phyloP scores from a whole-genome alignment of 805 yeast species.

The Starmerella asiatica region DNA sequence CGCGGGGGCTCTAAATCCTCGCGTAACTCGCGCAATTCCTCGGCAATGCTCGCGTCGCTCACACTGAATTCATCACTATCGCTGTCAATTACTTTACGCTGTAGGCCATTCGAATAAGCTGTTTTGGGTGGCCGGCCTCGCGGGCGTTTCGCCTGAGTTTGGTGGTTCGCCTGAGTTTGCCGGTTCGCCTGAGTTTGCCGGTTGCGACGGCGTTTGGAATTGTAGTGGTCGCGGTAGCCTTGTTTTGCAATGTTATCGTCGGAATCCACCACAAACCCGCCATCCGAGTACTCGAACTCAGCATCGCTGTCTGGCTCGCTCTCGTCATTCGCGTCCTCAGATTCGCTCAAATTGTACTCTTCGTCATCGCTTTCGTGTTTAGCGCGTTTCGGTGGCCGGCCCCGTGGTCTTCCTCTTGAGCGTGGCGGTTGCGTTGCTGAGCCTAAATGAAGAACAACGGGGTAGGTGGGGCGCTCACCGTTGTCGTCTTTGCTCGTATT shows the following conservation, averaged over 20 bases:
- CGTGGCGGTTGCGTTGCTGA: not conserved
- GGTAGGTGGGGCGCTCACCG: not conserved
- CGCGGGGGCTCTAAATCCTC: conserved; percentile 13
- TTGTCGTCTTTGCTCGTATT: not conserved
- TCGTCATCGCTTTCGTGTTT: conserved; percentile 2
- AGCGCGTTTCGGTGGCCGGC: not conserved
- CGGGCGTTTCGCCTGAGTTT: not conserved
- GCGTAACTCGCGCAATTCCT: conserved; percentile 18
- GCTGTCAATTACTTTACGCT: no score
- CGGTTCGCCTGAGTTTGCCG: conserved; percentile 1
- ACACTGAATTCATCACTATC: conserved; percentile 13
- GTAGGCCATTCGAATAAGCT: not conserved
- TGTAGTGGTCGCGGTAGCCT: not conserved
- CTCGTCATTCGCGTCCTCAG: not conserved
- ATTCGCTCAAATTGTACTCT: conserved; percentile 7
- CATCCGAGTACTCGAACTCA: conserved; percentile 15
- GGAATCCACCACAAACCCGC: conserved; percentile 19
- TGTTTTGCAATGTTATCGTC: conserved; percentile 13
- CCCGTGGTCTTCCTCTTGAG: not conserved
- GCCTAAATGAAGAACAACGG: not conserved
- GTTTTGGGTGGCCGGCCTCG: conserved; percentile 2
- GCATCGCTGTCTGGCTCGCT: conserved; percentile 2
- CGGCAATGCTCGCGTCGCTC: conserved; percentile 16
- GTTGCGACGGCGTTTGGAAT: not conserved
- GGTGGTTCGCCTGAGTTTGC: not conserved